Conservation (phyloP, 192 early-diverging fungal genomes). For the Coemansia sp. region DNA sequence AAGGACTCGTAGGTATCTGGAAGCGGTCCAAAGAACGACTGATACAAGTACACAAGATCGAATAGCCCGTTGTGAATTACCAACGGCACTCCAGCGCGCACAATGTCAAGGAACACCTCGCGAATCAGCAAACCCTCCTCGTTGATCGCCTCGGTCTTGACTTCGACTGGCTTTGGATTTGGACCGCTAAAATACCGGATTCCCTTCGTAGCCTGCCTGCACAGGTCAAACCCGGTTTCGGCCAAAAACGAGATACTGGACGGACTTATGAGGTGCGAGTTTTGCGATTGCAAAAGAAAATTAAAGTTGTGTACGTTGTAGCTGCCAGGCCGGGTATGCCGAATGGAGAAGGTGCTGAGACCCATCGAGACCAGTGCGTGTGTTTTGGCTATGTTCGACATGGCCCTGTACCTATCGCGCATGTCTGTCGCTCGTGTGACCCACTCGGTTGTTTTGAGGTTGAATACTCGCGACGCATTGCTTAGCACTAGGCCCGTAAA, state of each 20-base stretch:
- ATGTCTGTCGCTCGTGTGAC: conserved; percentile 66
- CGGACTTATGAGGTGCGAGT: conserved; percentile 69
- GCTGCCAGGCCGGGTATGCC: conserved; percentile 45
- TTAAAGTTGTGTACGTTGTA: conserved; percentile 66
- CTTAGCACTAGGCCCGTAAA: conserved; percentile 80
- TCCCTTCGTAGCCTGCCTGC: conserved; percentile 71
- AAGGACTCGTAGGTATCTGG: conserved; percentile 74
- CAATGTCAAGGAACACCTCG: conserved; percentile 60
- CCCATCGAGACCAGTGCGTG: conserved; percentile 90
- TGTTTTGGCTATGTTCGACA: conserved; percentile 68
- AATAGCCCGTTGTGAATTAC: conserved; percentile 94
- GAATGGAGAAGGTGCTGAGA: conserved; percentile 50
- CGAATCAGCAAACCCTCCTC: conserved; percentile 55
- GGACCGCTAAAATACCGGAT: conserved; percentile 76
- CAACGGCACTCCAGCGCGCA: conserved; percentile 63
- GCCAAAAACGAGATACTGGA: conserved; percentile 78
- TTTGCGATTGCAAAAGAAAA: conserved; percentile 59
- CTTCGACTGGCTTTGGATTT: conserved; percentile 42
- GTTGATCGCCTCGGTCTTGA: conserved; percentile 34
- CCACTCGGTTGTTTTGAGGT: conserved; percentile 45
- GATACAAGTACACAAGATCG: conserved; percentile 93
- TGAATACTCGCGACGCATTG: conserved; percentile 29
- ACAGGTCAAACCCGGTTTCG: conserved; percentile 87
- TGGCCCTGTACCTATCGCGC: conserved; percentile 77
- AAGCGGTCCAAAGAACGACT: conserved; percentile 81